phyloP scores from a whole-genome alignment of 2,329 filamentous ascomycete genomes.

The Aspergillus hiratsukae region DNA sequence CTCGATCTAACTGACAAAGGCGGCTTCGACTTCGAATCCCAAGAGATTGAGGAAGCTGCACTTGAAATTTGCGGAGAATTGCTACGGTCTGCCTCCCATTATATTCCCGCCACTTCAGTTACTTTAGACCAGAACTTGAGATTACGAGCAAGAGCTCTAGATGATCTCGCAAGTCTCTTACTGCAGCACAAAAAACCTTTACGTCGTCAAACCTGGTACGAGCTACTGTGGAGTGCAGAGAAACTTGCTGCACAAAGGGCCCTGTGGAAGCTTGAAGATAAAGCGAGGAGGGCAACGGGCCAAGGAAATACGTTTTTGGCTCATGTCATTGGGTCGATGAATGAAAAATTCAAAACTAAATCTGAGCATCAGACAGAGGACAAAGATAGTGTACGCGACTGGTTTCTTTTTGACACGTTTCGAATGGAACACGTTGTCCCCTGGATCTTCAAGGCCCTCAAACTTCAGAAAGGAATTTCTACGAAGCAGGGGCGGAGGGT shows the following conservation, averaged over 20 bases:
- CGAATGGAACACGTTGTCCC: slow-evolving; percentile 70
- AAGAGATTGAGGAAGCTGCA: slow-evolving; percentile 73
- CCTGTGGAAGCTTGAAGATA: slow-evolving; percentile 78
- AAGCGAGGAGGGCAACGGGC: slow-evolving; percentile 54
- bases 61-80: slow-evolving; percentile 76
- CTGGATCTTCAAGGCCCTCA: slow-evolving; percentile 73
- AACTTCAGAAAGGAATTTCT: slow-evolving; percentile 62
- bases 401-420: slow-evolving; percentile 74
- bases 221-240: slow-evolving; percentile 82
- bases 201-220: slow-evolving; percentile 68
- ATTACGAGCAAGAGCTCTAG: slow-evolving; percentile 66
- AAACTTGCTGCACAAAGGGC: slow-evolving; percentile 75
- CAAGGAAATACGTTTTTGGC: slow-evolving; percentile 67
- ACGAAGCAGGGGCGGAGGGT: slow-evolving; percentile 49
- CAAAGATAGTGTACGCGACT: slow-evolving; percentile 75
- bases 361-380: slow-evolving; percentile 63
- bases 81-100: slow-evolving; percentile 68
- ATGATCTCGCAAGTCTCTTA: slow-evolving; percentile 69
- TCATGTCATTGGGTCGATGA: slow-evolving; percentile 70
- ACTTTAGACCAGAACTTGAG: slow-evolving; percentile 78
- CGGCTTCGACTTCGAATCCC: slow-evolving; percentile 61
- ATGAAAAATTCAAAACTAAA: slow-evolving; percentile 69
- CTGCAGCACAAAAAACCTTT: slow-evolving; percentile 59
- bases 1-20: slow-evolving; percentile 72
- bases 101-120: slow-evolving; percentile 67